Evolutionary conservation across 129 eudicot genomes (phyloP).

Genomic region (Lactuca saligna): DNA sequence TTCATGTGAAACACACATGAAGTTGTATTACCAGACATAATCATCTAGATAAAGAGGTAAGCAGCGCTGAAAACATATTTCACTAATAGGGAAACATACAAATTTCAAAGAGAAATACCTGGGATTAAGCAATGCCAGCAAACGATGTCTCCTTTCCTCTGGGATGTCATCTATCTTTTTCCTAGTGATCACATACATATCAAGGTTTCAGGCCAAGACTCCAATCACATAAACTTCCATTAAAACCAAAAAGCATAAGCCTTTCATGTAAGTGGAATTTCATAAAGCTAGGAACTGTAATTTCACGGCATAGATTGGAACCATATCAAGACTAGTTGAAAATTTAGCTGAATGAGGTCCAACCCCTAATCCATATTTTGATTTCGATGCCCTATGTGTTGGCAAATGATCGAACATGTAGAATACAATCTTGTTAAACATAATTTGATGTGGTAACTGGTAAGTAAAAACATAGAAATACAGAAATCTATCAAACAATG

Average conservation of each 20-base stretch:
- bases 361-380: not conserved
- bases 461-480: not conserved
- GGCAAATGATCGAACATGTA: conserved; percentile 10
- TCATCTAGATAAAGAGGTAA: not conserved
- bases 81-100: not conserved
- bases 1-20: not conserved
- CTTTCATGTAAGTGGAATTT: not conserved
- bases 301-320: not conserved
- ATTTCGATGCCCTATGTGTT: not conserved
- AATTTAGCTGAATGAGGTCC: not conserved
- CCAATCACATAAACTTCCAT: conserved; percentile 9
- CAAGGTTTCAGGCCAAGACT: not conserved
- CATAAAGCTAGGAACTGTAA: too few species aligned
- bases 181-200: conserved; percentile 38
- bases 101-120: conserved; percentile 35
- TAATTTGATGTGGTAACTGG: not conserved
- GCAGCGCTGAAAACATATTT: not conserved
- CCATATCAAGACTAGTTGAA: not conserved
- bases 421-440: not conserved
- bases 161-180: conserved; percentile 83
- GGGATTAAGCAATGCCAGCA: conserved; percentile 58
- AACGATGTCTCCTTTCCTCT: conserved; percentile 67
- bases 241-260: not conserved
- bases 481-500: not conserved
- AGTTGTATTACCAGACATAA: not conserved